Evolutionary conservation across 1,284 basidiomycete species (phyloP).

Genomic region (Ustilago tritici): DNA sequence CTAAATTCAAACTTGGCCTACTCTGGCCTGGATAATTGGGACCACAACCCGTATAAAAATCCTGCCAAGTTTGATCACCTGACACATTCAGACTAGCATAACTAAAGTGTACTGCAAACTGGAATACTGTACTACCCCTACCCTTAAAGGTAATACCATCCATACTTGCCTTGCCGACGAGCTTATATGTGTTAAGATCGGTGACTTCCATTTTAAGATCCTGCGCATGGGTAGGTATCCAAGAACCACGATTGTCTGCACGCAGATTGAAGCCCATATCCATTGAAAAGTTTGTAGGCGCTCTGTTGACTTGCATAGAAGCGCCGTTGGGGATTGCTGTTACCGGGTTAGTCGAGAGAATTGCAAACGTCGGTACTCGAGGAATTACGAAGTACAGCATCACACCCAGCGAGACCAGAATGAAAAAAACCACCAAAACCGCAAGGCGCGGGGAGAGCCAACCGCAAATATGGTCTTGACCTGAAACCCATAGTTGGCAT

Average conservation of each 20-base stretch:
- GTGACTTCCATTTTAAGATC: slow-evolving; percentile 47
- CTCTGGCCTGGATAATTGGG: slow-evolving; percentile 30
- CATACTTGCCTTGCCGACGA: slow-evolving; percentile 52
- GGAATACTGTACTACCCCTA: slow-evolving; percentile 43
- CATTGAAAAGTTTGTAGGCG: slow-evolving; percentile 60
- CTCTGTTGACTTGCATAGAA: slow-evolving; percentile 48
- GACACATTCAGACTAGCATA: slow-evolving; percentile 54
- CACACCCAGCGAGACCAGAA: slow-evolving; percentile 39
- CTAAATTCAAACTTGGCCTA: slow-evolving; percentile 51
- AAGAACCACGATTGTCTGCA: slow-evolving; percentile 50
- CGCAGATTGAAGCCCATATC: slow-evolving; percentile 60
- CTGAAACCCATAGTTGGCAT: slow-evolving; percentile 49
- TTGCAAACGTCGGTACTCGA: slow-evolving; percentile 58
- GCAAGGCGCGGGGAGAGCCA: slow-evolving; percentile 53
- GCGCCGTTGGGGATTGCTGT: slow-evolving; percentile 55
- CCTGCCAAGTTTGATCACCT: slow-evolving; percentile 56
- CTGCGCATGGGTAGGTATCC: slow-evolving; percentile 41
- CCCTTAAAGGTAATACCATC: slow-evolving; percentile 28
- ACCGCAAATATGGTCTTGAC: slow-evolving; percentile 56
- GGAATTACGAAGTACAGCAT: slow-evolving; percentile 64
- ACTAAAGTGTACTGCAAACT: slow-evolving; percentile 54
- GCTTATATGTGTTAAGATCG: slow-evolving; percentile 41
- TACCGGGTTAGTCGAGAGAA: slow-evolving; percentile 50
- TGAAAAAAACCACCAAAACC: slow-evolving; percentile 56
- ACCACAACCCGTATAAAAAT: slow-evolving; percentile 55